Evolutionary conservation across 106 monocot genomes (phyloP).

Genomic region (Platanthera guangdongensis): DNA sequence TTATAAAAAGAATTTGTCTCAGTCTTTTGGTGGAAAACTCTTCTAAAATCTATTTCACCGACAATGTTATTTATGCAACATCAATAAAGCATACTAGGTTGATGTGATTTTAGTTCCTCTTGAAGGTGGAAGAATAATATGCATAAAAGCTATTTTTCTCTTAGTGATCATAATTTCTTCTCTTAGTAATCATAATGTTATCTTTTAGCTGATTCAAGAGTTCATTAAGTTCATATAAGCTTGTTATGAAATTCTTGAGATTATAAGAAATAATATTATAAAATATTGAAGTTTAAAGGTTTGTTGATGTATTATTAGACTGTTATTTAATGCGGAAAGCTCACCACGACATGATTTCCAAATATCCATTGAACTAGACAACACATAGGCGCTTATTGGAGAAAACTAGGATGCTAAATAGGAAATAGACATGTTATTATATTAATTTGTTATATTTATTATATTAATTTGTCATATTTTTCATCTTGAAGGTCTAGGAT

Average conservation of each 20-base stretch:
- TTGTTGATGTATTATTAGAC: background rate
- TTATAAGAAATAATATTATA: background rate
- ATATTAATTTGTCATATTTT: too few species aligned
- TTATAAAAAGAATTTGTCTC: background rate
- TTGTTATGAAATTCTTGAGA: background rate
- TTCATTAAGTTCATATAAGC: background rate
- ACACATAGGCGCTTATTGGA: too few species aligned
- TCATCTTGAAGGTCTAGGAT: too few species aligned
- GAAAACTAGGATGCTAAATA: too few species aligned
- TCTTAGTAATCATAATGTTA: background rate
- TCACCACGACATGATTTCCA: too few species aligned
- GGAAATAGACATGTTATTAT: too few species aligned
- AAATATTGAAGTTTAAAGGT: background rate
- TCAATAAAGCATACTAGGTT: background rate
- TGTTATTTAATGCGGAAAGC: too few species aligned
- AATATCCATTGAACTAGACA: too few species aligned
- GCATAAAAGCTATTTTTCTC: background rate
- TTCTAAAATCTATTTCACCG: background rate
- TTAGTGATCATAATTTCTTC: background rate
- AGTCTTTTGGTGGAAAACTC: background rate
- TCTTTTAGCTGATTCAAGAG: background rate
- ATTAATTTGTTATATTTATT: too few species aligned
- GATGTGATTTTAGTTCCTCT: background rate
- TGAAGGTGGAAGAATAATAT: background rate
- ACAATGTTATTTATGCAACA: conserved; percentile 1